Evolutionary conservation across 2,329 filamentous ascomycete species (phyloP).

Genomic region (Colletotrichum sp.): DNA sequence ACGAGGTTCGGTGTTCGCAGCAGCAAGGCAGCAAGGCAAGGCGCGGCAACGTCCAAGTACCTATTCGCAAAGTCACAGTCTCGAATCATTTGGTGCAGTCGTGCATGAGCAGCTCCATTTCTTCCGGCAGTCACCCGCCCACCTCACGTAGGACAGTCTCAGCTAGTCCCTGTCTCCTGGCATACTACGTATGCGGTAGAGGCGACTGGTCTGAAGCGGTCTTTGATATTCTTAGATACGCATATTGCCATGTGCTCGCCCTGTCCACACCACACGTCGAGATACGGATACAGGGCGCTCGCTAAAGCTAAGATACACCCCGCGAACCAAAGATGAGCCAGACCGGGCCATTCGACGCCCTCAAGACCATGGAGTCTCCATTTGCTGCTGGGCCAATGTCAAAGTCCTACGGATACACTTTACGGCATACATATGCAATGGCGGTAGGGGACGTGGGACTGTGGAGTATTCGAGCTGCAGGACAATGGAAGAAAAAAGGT

Average conservation of each 20-base stretch:
- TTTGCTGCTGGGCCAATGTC: background rate
- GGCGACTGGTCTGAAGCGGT: background rate
- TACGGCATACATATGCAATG: background rate
- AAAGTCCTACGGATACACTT: background rate
- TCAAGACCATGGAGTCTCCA: background rate
- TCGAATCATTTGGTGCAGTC: slow-evolving; percentile 1
- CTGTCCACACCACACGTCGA: background rate
- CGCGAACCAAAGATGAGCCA: background rate
- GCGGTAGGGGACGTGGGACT: background rate
- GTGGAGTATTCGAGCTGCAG: background rate
- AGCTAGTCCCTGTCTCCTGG: slow-evolving; percentile 1
- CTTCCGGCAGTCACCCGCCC: slow-evolving; percentile 9
- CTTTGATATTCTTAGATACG: slow-evolving; percentile 7
- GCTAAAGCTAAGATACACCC: background rate
- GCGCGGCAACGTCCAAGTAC: background rate
- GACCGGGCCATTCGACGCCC: background rate
- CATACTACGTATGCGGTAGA: background rate
- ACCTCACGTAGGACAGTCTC: slow-evolving; percentile 12
- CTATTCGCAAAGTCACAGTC: background rate
- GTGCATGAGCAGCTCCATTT: slow-evolving; percentile 7
- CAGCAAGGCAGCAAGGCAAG: background rate
- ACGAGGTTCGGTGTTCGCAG: background rate
- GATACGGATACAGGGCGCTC: background rate
- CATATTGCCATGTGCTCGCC: background rate
- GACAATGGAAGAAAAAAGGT: background rate